phyloP scores from a whole-genome alignment of 1,284 basidiomycete genomes.

The Bondarzewia mesenterica region DNA sequence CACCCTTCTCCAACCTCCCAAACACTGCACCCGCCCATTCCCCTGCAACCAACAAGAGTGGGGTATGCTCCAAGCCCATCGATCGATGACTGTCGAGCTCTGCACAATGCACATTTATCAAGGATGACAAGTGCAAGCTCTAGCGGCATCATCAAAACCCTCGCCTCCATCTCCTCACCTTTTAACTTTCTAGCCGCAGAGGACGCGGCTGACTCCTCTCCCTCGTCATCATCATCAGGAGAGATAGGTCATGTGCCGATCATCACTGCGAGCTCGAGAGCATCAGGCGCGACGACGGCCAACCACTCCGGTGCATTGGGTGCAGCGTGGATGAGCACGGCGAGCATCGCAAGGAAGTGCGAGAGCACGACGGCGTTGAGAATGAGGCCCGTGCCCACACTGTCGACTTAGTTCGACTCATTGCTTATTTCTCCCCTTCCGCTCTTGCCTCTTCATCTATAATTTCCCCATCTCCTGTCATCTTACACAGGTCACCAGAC shows the following conservation, averaged over 20 bases:
- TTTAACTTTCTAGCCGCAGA: too few species aligned
- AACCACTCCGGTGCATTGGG: conserved; percentile 76
- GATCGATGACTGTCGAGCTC: conserved; percentile 72
- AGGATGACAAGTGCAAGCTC: too few species aligned
- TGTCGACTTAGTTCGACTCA: too few species aligned
- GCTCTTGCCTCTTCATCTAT: too few species aligned
- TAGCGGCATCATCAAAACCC: too few species aligned
- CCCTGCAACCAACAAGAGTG: conserved; percentile 63
- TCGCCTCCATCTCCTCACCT: too few species aligned
- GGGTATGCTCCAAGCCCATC: conserved; percentile 67
- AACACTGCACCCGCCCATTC: conserved; percentile 81
- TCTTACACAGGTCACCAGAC: too few species aligned
- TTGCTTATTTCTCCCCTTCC: too few species aligned
- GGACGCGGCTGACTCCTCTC: conserved; percentile 56
- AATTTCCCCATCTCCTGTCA: too few species aligned
- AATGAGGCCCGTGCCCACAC: conserved; percentile 74
- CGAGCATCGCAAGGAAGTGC: conserved; percentile 69
- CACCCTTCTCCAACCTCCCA: too few species aligned
- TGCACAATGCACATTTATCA: conserved; percentile 63
- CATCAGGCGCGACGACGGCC: conserved; percentile 69
- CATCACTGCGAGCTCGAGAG: conserved; percentile 75
- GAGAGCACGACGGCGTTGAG: conserved; percentile 70
- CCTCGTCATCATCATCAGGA: conserved; percentile 34
- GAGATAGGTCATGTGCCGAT: conserved; percentile 64
- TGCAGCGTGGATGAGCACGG: conserved; percentile 76